Base-by-base conservation (phyloP, 2,329 filamentous ascomycete genomes). In the Nemania serpens region DNA sequence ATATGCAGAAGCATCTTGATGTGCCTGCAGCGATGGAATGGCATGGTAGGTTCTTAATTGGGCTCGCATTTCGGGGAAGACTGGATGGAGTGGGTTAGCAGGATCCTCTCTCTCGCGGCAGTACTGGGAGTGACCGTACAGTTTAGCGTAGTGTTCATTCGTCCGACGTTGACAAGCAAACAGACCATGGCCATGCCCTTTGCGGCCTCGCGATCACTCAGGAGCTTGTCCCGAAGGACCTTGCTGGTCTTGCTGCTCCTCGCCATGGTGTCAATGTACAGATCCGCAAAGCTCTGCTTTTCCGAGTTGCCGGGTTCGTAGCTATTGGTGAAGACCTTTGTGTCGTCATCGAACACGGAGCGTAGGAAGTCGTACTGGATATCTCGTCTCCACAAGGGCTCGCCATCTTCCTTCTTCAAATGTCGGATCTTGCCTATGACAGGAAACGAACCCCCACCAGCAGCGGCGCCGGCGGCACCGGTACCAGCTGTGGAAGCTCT, bases 181-280 rank as follows among this genome's bases (percentile, higher is more conserved):
- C 95, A 99, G 61, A 99, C 94, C 95, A 99, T 99, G 55, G 95
- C 95, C 95, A 99, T 99, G 72, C 92, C 94, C 75, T 97, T 93
- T 37, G 94, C 95, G 20, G 93, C 93, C 66, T 92, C 89, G 71
- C 91, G 88, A 75, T 99, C 95, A 68, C 89, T 95, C 71, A 97
- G 84, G 66, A 99, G 83, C 81, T 99, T 98, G 77, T 99, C 95
- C 76, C 96, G 92, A 66, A 99, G 82, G 51, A 99, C 95, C 79
- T 98, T 98, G 82, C 95, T 98, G 29, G 94, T 98, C 82, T 99
- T 99, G 82, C 92, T 97, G 79, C 95, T 99, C 75, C 93, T 87
- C 2, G 95, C 93, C 94, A 99, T 98, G 62, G 95, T 94, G 77
- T 98, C 95, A 71, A 99, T 94, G 78, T 99, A 99, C 62, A 99